Evolutionary conservation across 2,329 filamentous ascomycete species (phyloP), one percentile per base, ranked within the genome.

Genomic region (Scedosporium dehoogii): DNA sequence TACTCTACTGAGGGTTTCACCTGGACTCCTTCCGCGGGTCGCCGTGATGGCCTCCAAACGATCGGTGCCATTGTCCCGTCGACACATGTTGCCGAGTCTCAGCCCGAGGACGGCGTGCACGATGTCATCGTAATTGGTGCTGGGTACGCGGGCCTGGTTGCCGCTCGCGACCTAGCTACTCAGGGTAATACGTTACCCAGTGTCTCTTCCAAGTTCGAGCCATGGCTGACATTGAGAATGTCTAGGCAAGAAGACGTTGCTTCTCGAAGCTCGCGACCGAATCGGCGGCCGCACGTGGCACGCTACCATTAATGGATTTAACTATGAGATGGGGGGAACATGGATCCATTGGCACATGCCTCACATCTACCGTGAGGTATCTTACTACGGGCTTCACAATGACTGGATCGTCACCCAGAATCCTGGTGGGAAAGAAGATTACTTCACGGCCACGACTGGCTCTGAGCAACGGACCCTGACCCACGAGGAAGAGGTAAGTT

Each of bases 281-380:
- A 72, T 78, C 53, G 76, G 76, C 12, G 75, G 76, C 1, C 70
- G 76, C 1, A 74, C 74, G 1, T 78, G 74, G 72, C 71, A 70
- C 2, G 68, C 72, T 6, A 70, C 71, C 21, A 71, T 74, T 14
- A 68, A 69, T 6, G 75, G 72, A 0, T 71, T 72, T 27, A 67
- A 69, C 0, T 77, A 72, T 60, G 75, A 78, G 57, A 74, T 78
- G 72, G 76, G 76, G 1, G 76, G 76, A 0, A 77, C 75, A 0
- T 79, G 75, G 75, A 67, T 78, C 3, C 72, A 73, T 29, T 75
- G 74, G 72, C 65, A 66, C 53, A 72, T 73, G 66, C 68, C 74
- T 6, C 73, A 75, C 64, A 70, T 76, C 6, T 77, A 72, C 68
- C 68, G 73, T 4, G 78, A 80, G 64, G 71, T 79, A 5, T 71